Conservation (phyloP, 805 yeast species). For the Wickerhamiella shivajii region DNA sequence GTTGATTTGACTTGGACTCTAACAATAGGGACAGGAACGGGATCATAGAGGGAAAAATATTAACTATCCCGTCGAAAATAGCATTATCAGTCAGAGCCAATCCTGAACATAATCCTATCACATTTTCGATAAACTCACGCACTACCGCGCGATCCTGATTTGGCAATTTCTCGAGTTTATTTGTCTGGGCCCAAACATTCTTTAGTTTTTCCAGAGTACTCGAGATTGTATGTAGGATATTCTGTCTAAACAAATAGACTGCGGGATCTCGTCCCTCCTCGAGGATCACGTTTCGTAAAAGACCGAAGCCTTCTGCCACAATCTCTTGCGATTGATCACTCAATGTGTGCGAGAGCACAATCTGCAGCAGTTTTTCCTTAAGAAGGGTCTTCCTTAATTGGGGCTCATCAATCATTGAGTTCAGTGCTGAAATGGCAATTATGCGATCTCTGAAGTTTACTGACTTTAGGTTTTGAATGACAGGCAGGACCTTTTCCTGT, state of each 20-base stretch:
- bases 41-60: conserved; percentile 16
- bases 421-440: conserved; percentile 61
- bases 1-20: conserved; percentile 1
- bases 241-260: conserved; percentile 58
- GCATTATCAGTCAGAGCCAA: conserved; percentile 50
- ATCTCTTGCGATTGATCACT: conserved; percentile 60
- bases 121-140: conserved; percentile 57
- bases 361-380: conserved; percentile 55
- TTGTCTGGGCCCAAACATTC: conserved; percentile 24
- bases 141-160: conserved; percentile 19
- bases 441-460: conserved; percentile 56
- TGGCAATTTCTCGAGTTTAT: conserved; percentile 17
- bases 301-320: conserved; percentile 66
- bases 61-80: conserved; percentile 33
- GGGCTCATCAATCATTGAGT: conserved; percentile 56
- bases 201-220: conserved; percentile 33
- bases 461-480: conserved; percentile 49
- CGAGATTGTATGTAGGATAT: conserved; percentile 53
- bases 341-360: conserved; percentile 47
- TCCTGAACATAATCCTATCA: conserved; percentile 52
- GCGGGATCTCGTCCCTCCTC: conserved; percentile 84
- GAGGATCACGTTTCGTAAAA: conserved; percentile 61
- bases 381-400: conserved; percentile 46
- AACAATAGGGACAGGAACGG: neutral
- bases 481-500: conserved; percentile 47